These are phyloP conservation scores for Ampelocalamus luodianensis DNA, from an alignment of 176 grass and related monocot genomes.

Conservation along the genomic window DNA sequence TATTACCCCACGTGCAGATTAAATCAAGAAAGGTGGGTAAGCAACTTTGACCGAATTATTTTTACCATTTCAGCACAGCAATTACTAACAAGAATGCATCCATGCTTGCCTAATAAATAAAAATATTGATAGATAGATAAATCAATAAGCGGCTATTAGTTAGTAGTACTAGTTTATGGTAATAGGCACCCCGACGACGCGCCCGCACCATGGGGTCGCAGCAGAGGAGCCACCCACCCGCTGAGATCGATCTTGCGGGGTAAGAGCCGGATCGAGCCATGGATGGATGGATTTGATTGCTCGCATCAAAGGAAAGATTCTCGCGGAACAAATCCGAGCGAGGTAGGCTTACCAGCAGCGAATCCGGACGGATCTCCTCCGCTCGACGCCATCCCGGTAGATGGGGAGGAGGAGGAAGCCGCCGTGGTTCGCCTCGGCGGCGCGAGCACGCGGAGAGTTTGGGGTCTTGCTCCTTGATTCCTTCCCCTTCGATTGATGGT, in stretches of 20 bases:
- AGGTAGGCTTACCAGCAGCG: slow-evolving; percentile 3
- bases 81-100: slow-evolving; percentile 3
- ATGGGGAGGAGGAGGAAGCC: too few species aligned
- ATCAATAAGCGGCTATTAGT: background rate
- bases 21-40: background rate
- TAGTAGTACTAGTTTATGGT: background rate
- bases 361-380: slow-evolving; percentile 26
- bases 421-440: background rate
- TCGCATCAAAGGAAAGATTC: background rate
- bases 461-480: background rate
- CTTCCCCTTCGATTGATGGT: background rate
- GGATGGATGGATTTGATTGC: background rate
- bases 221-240: background rate
- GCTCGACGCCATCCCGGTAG: slow-evolving; percentile 3
- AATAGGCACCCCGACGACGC: background rate
- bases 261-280: slow-evolving; percentile 13
- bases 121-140: background rate
- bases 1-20: background rate
- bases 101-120: background rate
- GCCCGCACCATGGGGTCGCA: background rate
- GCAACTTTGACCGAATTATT: background rate
- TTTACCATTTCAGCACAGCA: background rate
- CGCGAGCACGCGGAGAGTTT: background rate
- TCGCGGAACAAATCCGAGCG: background rate
- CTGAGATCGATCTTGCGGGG: background rate